phyloP scores from a whole-genome alignment of 2,329 filamentous ascomycete species.

The Cercospora citrullina region DNA sequence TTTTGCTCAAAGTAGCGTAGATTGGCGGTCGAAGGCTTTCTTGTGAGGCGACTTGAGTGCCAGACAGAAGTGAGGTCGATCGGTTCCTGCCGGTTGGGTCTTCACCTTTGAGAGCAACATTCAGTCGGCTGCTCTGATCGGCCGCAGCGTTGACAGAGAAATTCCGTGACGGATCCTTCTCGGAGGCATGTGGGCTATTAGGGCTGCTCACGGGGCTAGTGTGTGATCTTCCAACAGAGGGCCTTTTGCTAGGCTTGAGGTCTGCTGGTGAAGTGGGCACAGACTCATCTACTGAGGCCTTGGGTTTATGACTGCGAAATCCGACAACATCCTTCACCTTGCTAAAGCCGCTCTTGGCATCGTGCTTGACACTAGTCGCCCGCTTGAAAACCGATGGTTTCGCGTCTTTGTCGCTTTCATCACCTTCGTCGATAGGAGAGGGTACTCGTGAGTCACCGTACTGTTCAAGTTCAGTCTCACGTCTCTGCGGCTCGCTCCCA shows the following conservation, averaged over 20 bases:
- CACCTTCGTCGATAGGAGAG: constrained; percentile 35
- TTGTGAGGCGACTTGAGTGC: constrained; percentile 16
- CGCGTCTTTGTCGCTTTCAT: constrained; percentile 36
- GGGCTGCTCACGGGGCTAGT: constrained; percentile 35
- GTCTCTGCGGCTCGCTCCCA: constrained; percentile 39
- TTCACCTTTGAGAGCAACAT: constrained; percentile 10
- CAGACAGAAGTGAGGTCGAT: neutral
- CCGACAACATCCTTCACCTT: constrained; percentile 85
- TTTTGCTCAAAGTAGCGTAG: constrained; percentile 9
- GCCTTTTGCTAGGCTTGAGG: constrained; percentile 25
- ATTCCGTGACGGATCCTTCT: constrained; percentile 11
- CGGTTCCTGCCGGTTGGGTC: neutral
- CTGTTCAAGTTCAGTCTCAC: constrained; percentile 26
- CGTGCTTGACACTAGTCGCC: constrained; percentile 74
- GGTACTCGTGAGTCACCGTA: constrained; percentile 27
- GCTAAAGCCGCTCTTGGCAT: constrained; percentile 78
- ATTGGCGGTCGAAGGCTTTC: constrained; percentile 15
- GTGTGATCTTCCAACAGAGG: constrained; percentile 28
- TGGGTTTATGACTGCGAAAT: constrained; percentile 43
- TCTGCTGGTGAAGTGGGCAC: constrained; percentile 29
- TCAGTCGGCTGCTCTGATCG: constrained; percentile 25
- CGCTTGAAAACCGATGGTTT: constrained; percentile 68
- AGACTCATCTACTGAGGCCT: constrained; percentile 37
- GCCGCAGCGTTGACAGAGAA: constrained; percentile 18
- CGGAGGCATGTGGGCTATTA: constrained; percentile 25